Evolutionary conservation across 768 basidiomycete species (phyloP).

Genomic region (Macrocybe gigantea): DNA sequence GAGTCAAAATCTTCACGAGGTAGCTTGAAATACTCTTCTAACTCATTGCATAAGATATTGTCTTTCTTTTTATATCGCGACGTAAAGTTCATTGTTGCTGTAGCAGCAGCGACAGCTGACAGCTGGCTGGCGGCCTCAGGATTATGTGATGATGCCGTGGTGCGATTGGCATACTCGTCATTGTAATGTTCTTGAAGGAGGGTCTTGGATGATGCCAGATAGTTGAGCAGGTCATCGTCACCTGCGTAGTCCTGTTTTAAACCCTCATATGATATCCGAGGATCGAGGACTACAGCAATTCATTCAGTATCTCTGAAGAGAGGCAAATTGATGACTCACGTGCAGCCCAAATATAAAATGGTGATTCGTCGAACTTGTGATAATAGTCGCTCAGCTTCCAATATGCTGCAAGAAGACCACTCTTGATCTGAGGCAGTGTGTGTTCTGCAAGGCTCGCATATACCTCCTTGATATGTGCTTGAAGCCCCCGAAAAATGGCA

Average conservation of each 20-base stretch:
- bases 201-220: constrained; percentile 8
- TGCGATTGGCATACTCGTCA: constrained; percentile 2
- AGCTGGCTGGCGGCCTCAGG: no score
- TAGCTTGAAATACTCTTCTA: constrained; percentile 18
- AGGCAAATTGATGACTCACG: constrained; percentile 11
- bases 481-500: constrained; percentile 26
- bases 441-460: constrained; percentile 13
- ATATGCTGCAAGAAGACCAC: constrained; percentile 21
- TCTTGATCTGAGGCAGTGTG: constrained; percentile 6
- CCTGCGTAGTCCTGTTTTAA: constrained; percentile 14
- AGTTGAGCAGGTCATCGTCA: constrained; percentile 9
- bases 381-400: constrained; percentile 27
- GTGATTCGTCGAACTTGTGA: constrained; percentile 20
- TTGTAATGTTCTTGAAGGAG: constrained; percentile 7
- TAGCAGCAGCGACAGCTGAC: no score
- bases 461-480: constrained; percentile 17
- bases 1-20: constrained; percentile 18
- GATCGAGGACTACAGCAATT: constrained; percentile 22
- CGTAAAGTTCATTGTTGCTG: constrained; percentile 1
- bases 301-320: background rate
- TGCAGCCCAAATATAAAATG: constrained; percentile 24
- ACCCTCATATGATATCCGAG: constrained; percentile 18
- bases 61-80: background rate
- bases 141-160: no score
- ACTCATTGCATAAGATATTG: constrained; percentile 10